A percentile compares a stretch with the other conserved stretches of the same genome.
Evolutionary conservation across 129 eudicot genomes (phyloP).

Genomic region (Flaveria ramosissima): DNA sequence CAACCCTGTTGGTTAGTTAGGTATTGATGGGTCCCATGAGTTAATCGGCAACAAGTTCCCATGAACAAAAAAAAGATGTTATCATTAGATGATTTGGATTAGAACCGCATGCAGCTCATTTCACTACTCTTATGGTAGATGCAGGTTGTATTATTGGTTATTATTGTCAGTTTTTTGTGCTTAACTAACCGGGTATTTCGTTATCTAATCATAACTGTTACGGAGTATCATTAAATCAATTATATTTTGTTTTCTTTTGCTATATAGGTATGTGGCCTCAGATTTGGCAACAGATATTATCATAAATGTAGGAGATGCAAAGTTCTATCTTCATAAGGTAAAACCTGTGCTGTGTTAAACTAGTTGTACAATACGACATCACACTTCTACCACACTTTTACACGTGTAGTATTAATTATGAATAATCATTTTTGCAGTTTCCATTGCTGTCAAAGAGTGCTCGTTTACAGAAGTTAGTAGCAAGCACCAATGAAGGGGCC

Average conservation of each 20-base stretch:
- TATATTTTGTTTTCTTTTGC: not conserved
- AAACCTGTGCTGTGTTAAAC: not conserved
- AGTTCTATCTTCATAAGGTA: conserved; percentile 95
- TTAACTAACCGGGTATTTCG: not conserved
- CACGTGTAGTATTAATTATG: not conserved
- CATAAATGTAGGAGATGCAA: conserved; percentile 72
- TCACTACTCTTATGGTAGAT: not conserved
- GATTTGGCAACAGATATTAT: conserved; percentile 79
- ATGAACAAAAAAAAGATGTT: too few species aligned
- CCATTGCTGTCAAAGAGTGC: conserved; percentile 90
- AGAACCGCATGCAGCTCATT: not conserved
- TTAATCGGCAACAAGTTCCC: too few species aligned
- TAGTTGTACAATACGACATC: conserved; percentile 9
- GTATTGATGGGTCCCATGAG: too few species aligned
- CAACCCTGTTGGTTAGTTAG: too few species aligned
- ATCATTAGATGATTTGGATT: not conserved
- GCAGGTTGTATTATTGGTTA: not conserved
- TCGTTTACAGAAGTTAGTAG: conserved; percentile 65
- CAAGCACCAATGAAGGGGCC: conserved; percentile 50
- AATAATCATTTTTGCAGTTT: conserved; percentile 53
- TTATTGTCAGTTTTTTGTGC: not conserved
- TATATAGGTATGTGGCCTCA: conserved; percentile 75
- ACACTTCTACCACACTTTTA: not conserved
- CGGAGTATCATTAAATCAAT: not conserved
- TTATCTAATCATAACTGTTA: not conserved